phyloP scores from a whole-genome alignment of 345 rosid species.

The Excoecaria cochinchinensis region DNA sequence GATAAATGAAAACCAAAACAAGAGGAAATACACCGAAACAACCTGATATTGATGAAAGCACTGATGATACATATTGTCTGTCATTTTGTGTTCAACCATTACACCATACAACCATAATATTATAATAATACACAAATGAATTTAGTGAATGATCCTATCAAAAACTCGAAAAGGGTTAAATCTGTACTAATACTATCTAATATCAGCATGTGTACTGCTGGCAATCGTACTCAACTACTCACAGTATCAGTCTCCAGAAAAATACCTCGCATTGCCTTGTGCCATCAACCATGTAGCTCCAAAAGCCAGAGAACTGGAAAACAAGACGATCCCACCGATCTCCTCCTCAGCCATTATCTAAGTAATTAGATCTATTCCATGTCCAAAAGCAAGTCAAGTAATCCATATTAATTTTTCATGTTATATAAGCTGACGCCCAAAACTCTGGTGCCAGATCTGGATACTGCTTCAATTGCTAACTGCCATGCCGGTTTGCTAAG shows the following conservation, averaged over 20 bases:
- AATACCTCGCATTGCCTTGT: background rate
- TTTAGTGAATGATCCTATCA: background rate
- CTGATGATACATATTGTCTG: background rate
- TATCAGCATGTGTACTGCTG: background rate
- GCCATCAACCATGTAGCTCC: constrained; percentile 7
- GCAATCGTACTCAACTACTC: background rate
- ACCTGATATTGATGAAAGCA: background rate
- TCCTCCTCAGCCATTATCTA: background rate
- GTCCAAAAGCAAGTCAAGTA: background rate
- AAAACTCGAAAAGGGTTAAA: background rate
- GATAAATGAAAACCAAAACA: background rate
- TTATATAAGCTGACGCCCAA: background rate
- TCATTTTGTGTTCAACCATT: background rate
- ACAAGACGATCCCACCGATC: background rate
- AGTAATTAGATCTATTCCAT: background rate
- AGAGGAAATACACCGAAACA: background rate
- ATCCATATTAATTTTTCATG: background rate
- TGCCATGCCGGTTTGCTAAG: background rate
- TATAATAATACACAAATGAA: background rate
- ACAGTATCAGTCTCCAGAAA: background rate
- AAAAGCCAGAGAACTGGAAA: background rate
- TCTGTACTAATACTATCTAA: background rate
- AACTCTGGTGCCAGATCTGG: background rate
- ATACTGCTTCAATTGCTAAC: background rate
- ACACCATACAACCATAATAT: background rate